phyloP scores from a whole-genome alignment of 768 basidiomycete species.

The Agrocybe praecox region DNA sequence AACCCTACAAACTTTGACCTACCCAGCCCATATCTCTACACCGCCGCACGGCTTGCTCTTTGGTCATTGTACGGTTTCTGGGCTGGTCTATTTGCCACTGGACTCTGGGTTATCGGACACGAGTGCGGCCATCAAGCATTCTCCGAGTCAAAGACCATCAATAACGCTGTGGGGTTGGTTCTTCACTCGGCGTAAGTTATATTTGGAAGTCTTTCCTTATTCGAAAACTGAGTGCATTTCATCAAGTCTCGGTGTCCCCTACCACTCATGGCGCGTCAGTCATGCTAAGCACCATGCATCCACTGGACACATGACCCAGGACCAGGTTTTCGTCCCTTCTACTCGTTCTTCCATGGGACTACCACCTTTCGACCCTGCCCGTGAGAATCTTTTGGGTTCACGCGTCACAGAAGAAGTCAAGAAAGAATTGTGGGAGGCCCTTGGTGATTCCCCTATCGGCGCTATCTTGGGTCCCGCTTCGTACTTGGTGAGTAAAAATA shows the following conservation, averaged over 20 bases:
- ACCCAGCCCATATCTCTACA: slow-evolving; percentile 62
- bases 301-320: slow-evolving; percentile 90
- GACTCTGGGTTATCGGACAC: slow-evolving; percentile 93
- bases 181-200: slow-evolving; percentile 81
- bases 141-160: slow-evolving; percentile 88
- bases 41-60: slow-evolving; percentile 61
- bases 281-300: slow-evolving; percentile 96
- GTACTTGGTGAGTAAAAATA: slow-evolving; percentile 55
- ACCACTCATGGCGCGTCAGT: slow-evolving; percentile 94
- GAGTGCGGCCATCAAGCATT: slow-evolving; percentile 98
- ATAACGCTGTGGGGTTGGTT: slow-evolving; percentile 91
- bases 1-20: slow-evolving; percentile 55
- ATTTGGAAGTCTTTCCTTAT: slow-evolving; percentile 14
- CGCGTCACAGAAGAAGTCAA: slow-evolving; percentile 68
- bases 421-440: slow-evolving; percentile 78
- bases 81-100: slow-evolving; percentile 85
- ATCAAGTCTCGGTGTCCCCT: slow-evolving; percentile 86
- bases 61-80: slow-evolving; percentile 86
- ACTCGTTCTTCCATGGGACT: slow-evolving; percentile 78
- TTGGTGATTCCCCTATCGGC: slow-evolving; percentile 89
- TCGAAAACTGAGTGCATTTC: slow-evolving; percentile 14
- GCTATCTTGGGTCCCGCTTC: slow-evolving; percentile 52
- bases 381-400: slow-evolving; percentile 66
- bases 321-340: slow-evolving; percentile 93
- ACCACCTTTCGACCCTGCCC: slow-evolving; percentile 65